Base-by-base conservation (phyloP, 2,329 filamentous ascomycete genomes). In the Fusarium poae region DNA sequence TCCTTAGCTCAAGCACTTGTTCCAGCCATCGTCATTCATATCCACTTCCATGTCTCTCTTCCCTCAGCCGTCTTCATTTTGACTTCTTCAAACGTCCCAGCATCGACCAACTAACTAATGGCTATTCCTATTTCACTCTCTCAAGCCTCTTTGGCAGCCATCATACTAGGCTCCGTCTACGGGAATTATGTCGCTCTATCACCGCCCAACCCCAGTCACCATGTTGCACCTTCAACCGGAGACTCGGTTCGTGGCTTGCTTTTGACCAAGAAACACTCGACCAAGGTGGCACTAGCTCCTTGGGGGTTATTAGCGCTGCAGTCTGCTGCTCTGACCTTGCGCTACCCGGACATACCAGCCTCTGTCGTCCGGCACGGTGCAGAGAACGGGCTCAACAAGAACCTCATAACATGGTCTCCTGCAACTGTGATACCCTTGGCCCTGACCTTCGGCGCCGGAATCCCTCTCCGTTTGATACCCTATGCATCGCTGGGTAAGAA, bases 401-500 rank as follows among this genome's bases (percentile, higher is more conserved):
- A 68, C 30, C 65, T 78, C 13, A 57, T 80, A 30, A 80, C 79
- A 9, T 82, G 80, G 79, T 79, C 79, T 6, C 21, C 70, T 13
- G 63, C 74, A 18, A 81, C 80, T 2, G 62, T 70, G 1, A 49
- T 82, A 21, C 80, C 80, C 3, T 49, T 82, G 10, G 72, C 70
- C 1, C 62, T 80, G 1, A 73, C 80, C 20, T 44, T 80, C 6
- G 72, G 71, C 39, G 73, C 57, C 5, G 79, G 79, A 2, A 39
- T 78, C 4, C 74, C 76, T 25, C 68, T 79, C 6, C 78, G 78
- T 8, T 59, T 79, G 13, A 56, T 77, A 0, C 80, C 84, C 0
- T 87, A 82, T 66, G 74, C 76, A 0, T 74, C 79, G 0, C 78
- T 88, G 0, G 86, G 85, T 2, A 77, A 74, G 12, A 81, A 85